These are phyloP conservation scores for Ceraceosorus bombacis DNA, from an alignment of 1,284 basidiomycete genomes.

Conservation along the genomic window DNA sequence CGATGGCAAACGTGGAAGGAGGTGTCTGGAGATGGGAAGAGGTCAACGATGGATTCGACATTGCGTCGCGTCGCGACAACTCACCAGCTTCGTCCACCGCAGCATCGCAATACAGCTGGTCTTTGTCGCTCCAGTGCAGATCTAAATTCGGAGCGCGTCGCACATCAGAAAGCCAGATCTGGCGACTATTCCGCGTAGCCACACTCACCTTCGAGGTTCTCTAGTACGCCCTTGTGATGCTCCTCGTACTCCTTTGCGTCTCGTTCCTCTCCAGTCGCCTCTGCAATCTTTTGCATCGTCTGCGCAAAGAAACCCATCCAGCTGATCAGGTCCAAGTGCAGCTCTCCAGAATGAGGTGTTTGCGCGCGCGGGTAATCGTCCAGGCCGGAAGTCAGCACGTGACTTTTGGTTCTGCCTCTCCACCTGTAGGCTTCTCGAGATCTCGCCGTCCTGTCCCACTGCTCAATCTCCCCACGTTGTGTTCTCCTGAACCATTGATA, in stretches of 20 bases:
- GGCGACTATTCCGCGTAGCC: no score
- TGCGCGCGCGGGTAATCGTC: conserved; percentile 83
- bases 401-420: conserved; percentile 77
- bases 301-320: conserved; percentile 74
- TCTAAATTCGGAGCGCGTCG: conserved; percentile 53
- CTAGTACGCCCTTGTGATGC: conserved; percentile 69
- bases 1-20: conserved; percentile 73
- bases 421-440: conserved; percentile 88
- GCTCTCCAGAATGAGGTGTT: conserved; percentile 76
- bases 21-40: background rate
- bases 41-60: no score
- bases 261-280: conserved; percentile 64
- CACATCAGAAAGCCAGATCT: background rate
- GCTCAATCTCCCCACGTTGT: conserved; percentile 75
- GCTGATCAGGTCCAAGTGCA: conserved; percentile 82
- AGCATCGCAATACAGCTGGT: conserved; percentile 86
- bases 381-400: conserved; percentile 86
- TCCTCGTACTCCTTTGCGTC: conserved; percentile 67
- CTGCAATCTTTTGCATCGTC: conserved; percentile 40
- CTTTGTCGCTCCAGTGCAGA: conserved; percentile 80
- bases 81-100: conserved; percentile 73
- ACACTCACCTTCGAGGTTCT: conserved; percentile 71
- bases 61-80: conserved; percentile 14
- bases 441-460: conserved; percentile 70
- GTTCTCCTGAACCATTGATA: conserved; percentile 93